phyloP scores from a whole-genome alignment of 495 filamentous ascomycete species.

The Neurospora hispaniola region DNA sequence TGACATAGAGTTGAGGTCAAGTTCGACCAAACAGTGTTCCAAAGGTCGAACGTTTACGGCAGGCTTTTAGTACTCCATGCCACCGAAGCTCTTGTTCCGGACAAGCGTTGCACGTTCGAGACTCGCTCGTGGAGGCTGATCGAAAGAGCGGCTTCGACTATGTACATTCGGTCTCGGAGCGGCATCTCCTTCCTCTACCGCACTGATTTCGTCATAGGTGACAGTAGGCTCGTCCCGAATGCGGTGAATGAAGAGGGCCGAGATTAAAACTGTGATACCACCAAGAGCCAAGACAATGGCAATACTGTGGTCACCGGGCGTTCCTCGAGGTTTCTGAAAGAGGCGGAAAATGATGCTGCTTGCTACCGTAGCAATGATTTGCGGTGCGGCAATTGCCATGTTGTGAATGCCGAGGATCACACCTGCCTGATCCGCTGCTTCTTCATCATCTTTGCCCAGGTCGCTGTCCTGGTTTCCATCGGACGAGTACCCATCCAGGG shows the following conservation, averaged over 20 bases:
- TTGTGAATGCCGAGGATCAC: conserved; percentile 88
- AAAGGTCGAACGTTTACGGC: background rate
- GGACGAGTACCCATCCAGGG: conserved; percentile 21
- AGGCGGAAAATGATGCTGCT: conserved; percentile 70
- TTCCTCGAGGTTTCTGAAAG: conserved; percentile 73
- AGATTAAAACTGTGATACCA: conserved; percentile 63
- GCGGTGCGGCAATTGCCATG: conserved; percentile 77
- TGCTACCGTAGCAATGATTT: conserved; percentile 75
- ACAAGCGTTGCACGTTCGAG: conserved; percentile 33
- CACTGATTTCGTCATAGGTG: conserved; percentile 24
- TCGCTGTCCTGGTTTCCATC: conserved; percentile 17
- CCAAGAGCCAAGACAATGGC: conserved; percentile 75
- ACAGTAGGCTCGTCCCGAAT: conserved; percentile 33
- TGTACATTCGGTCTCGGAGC: conserved; percentile 13
- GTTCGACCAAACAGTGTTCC: background rate
- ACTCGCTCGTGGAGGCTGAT: conserved; percentile 29
- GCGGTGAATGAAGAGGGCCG: conserved; percentile 54
- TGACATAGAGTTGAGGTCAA: background rate
- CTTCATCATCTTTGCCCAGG: conserved; percentile 28
- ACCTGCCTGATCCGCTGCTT: conserved; percentile 63
- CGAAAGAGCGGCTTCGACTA: conserved; percentile 16
- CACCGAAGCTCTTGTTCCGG: conserved; percentile 36
- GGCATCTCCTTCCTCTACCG: conserved; percentile 31
- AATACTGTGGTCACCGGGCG: conserved; percentile 74
- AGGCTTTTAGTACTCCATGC: conserved; percentile 30